Percentiles rank a stretch among this genome's conserved stretches.
Evolutionary conservation across 1,284 basidiomycete species (phyloP).

Genomic region (Neonothopanus nambi): DNA sequence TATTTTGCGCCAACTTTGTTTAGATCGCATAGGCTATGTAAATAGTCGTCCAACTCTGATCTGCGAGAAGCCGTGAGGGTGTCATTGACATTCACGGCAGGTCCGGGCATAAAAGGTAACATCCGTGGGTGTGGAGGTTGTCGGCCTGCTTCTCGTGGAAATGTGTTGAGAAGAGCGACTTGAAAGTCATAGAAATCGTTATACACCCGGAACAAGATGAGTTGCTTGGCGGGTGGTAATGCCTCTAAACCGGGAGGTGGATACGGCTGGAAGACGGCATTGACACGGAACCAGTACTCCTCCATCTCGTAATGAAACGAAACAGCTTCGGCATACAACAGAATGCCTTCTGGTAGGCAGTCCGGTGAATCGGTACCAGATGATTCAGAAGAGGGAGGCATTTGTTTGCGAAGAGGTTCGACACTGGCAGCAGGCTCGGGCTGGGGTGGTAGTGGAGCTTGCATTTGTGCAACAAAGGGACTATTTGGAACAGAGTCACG

Average conservation of each 20-base stretch:
- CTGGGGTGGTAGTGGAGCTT: slow-evolving; percentile 22
- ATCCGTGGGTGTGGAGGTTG: slow-evolving; percentile 66
- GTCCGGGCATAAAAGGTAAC: slow-evolving; percentile 96
- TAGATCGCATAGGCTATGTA: slow-evolving; percentile 76
- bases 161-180: slow-evolving; percentile 81
- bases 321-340: slow-evolving; percentile 88
- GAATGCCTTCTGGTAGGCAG: slow-evolving; percentile 75
- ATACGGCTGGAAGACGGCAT: slow-evolving; percentile 87
- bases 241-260: slow-evolving; percentile 49
- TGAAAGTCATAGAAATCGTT: slow-evolving; percentile 99
- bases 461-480: slow-evolving; percentile 36
- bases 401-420: slow-evolving; percentile 27
- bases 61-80: slow-evolving; percentile 81
- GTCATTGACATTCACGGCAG: slow-evolving; percentile 83
- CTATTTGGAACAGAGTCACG: slow-evolving; percentile 45
- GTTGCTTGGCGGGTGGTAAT: slow-evolving; percentile 72
- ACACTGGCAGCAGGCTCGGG: slow-evolving; percentile 21
- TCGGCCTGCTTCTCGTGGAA: slow-evolving; percentile 88
- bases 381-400: slow-evolving; percentile 18
- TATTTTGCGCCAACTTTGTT: slow-evolving; percentile 69
- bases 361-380: slow-evolving; percentile 36
- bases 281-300: slow-evolving; percentile 96
- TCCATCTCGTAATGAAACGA: slow-evolving; percentile 97
- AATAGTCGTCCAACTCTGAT: slow-evolving; percentile 87
- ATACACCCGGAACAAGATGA: slow-evolving; percentile 94